Base-by-base conservation (phyloP, 257 asterid species). In the Ocimum tenuiflorum region DNA sequence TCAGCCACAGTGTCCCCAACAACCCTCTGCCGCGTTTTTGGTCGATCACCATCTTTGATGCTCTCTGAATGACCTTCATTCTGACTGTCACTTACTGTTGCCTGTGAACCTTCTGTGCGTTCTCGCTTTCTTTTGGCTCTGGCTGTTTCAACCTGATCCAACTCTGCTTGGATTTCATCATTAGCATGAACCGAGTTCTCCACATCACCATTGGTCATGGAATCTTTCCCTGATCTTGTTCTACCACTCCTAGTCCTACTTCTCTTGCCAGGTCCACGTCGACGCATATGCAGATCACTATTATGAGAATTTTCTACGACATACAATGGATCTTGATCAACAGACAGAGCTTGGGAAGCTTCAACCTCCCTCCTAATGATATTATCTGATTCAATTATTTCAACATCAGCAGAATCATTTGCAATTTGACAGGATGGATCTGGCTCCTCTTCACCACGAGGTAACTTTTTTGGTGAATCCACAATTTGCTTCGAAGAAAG, bases 21-120 rank as follows among this genome's bases (percentile, higher is more conserved):
- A 67, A 72, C 83, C 63, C 76, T 83, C 55, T 84, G 96, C 45
- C 87, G 84, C 82, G 95, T 85, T 83, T 68, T 90, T 59, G 86
- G 85, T 13, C 80, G 91, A 55, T 74, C 83, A 63, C 85, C 84
- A 63, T 74, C 89, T 41, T 78, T 63, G 36, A 80, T 65, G 70
- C 91, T 79, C 71, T 81, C 96, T 0, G 95, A 87, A 24, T 78
- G 83, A 60, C 83, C 96, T 82, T 81, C 89, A 63, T 86, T 82
- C 43, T 77, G 78, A 73, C 74, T 84, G 69, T 81, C 91, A 80
- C 91, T 85, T 24, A 74, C 83, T 22, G 88, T 76, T 69, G 84
- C 77, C 42, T 77, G 83, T 61, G 95, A 81, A 59, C 70, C 65
- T 39, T 66, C 75, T 14, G 33, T 38, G 14, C 67, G 88, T 57